Conservation (phyloP, 768 basidiomycete genomes). For the Xerocomus brunneocitrinus region DNA sequence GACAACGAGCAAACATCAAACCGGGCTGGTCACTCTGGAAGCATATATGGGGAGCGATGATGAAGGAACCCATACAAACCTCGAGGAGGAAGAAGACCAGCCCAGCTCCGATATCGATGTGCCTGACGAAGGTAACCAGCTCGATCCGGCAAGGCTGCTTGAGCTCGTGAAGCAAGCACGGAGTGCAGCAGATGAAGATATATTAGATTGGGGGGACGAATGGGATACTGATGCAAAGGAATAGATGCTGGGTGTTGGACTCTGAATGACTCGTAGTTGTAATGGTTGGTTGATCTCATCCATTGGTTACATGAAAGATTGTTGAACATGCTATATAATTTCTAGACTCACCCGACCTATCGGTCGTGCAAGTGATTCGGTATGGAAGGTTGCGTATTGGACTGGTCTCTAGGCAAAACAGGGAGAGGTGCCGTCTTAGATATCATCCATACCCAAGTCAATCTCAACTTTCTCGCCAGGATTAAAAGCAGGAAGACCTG, state of each 20-base stretch:
- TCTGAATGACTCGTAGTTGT: neutral
- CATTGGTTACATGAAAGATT: neutral
- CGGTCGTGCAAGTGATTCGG: neutral
- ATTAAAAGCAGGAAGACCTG: constrained; percentile 95
- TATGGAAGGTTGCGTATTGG: neutral
- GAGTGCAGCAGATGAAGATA: constrained; percentile 24
- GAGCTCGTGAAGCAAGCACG: constrained; percentile 24
- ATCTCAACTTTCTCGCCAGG: constrained; percentile 98
- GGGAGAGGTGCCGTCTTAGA: constrained; percentile 39
- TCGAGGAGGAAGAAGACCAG: constrained; percentile 14
- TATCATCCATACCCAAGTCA: constrained; percentile 83
- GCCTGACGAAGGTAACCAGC: constrained; percentile 5
- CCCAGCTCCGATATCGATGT: constrained; percentile 15
- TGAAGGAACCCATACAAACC: neutral
- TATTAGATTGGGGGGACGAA: constrained; percentile 30
- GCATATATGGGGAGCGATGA: constrained; percentile 23
- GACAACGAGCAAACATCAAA: neutral
- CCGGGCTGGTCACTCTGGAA: constrained; percentile 22
- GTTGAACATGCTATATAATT: constrained; percentile 2
- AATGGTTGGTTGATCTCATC: neutral
- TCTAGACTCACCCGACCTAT: neutral
- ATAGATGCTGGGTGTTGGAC: neutral
- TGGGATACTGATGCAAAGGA: constrained; percentile 20
- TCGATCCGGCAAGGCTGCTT: constrained; percentile 18
- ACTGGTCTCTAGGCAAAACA: neutral